Evolutionary conservation across 768 basidiomycete genomes (phyloP).

Genomic region (Coprinopsis sp.): DNA sequence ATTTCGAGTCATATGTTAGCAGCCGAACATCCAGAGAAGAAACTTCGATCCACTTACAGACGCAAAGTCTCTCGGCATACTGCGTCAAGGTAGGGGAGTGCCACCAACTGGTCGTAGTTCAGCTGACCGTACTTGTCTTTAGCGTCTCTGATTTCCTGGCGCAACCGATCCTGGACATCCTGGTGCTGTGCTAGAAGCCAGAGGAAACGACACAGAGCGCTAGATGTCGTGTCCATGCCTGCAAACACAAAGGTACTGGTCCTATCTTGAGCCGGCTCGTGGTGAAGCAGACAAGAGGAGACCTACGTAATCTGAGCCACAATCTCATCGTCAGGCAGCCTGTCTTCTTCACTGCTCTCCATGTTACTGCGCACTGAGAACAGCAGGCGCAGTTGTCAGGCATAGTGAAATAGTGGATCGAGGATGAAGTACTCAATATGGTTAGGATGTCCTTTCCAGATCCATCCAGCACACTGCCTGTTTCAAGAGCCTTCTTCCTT

Average conservation of each 20-base stretch:
- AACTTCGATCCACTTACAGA: too few relatives aligned
- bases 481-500: constrained; percentile 33
- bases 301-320: constrained; percentile 29
- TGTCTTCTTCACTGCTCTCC: constrained; percentile 24
- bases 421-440: constrained; percentile 32
- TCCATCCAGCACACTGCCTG: constrained; percentile 32
- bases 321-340: constrained; percentile 30
- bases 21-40: too few relatives aligned
- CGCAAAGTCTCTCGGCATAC: too few relatives aligned
- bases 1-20: too few relatives aligned
- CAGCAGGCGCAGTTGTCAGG: not conserved
- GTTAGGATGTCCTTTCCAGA: constrained; percentile 45
- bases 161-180: constrained; percentile 25
- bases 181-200: constrained; percentile 35
- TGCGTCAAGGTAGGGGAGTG: too few relatives aligned
- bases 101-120: too few relatives aligned
- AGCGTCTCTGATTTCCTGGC: too few relatives aligned
- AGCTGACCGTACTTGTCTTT: too few relatives aligned
- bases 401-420: not conserved
- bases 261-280: not conserved
- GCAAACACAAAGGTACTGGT: constrained; percentile 22
- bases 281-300: not conserved
- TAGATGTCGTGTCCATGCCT: constrained; percentile 23
- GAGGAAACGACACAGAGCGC: constrained; percentile 30
- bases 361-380: constrained; percentile 4